phyloP scores from a whole-genome alignment of 164 flowering plant species.

The Tinospora cordifolia region DNA sequence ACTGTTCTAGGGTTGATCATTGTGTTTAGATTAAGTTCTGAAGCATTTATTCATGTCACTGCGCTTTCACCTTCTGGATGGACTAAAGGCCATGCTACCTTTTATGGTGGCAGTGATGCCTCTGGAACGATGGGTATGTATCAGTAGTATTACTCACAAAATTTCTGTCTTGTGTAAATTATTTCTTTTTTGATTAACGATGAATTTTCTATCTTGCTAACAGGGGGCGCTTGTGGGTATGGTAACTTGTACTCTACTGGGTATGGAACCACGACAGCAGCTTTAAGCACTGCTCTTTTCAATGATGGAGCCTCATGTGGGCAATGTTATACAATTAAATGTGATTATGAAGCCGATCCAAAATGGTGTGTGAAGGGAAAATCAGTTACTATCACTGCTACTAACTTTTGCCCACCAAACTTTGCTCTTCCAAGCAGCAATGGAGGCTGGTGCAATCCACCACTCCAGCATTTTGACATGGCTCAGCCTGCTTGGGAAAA shows the following conservation, averaged over 20 bases:
- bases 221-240: slow-evolving; percentile 80
- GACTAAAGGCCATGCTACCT: slow-evolving; percentile 66
- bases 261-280: slow-evolving; percentile 63
- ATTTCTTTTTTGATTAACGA: neutral
- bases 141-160: neutral
- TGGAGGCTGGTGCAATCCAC: slow-evolving; percentile 99
- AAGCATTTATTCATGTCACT: slow-evolving; percentile 11
- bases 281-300: slow-evolving; percentile 75
- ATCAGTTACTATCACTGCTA: slow-evolving; percentile 74
- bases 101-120: slow-evolving; percentile 69
- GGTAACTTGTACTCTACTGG: slow-evolving; percentile 61
- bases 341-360: slow-evolving; percentile 46
- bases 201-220: slow-evolving; percentile 5
- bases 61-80: slow-evolving; percentile 42
- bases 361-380: slow-evolving; percentile 63
- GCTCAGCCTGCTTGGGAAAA: slow-evolving; percentile 93
- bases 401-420: slow-evolving; percentile 92
- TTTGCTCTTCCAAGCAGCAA: slow-evolving; percentile 54
- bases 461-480: slow-evolving; percentile 83
- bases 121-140: slow-evolving; percentile 74
- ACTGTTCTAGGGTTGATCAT: slow-evolving; percentile 10
- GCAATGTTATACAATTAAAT: slow-evolving; percentile 59
- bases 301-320: slow-evolving; percentile 82
- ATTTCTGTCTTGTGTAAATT: neutral
- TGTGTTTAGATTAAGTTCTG: slow-evolving; percentile 14